phyloP scores from a whole-genome alignment of 495 filamentous ascomycete genomes.

The Rusavskia elegans region DNA sequence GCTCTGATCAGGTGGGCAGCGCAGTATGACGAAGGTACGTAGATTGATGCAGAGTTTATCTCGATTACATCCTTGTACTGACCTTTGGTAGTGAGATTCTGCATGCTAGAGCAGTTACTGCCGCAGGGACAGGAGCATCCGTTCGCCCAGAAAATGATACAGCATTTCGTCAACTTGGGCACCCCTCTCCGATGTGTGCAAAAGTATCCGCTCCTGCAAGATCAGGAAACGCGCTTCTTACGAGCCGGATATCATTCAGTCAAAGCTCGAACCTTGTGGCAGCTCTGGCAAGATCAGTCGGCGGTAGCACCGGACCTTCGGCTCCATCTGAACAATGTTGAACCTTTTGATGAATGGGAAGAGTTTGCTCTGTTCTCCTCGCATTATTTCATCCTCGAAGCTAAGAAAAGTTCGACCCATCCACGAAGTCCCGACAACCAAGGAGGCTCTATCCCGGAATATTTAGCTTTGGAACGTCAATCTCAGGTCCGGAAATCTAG shows the following conservation, averaged over 20 bases:
- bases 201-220: constrained; percentile 45
- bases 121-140: constrained; percentile 64
- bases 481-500: too few species aligned
- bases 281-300: constrained; percentile 54
- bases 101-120: constrained; percentile 77
- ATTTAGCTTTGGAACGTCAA: too few species aligned
- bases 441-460: too few species aligned
- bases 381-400: constrained; percentile 74
- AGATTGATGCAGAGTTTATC: too few species aligned
- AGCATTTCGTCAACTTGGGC: constrained; percentile 64
- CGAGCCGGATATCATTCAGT: constrained; percentile 47
- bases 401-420: constrained; percentile 16
- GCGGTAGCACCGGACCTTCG: constrained; percentile 41
- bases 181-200: constrained; percentile 60
- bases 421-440: background rate
- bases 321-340: constrained; percentile 42
- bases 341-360: constrained; percentile 93
- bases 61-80: background rate
- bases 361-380: constrained; percentile 75
- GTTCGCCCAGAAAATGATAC: constrained; percentile 77
- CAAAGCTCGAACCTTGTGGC: constrained; percentile 51
- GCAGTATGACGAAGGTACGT: constrained; percentile 42
- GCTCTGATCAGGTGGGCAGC: constrained; percentile 55
- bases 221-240: constrained; percentile 52
- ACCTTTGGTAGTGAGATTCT: constrained; percentile 38